These are phyloP conservation scores for Fagopyrum homotropicum DNA, from an alignment of 148 eudicot genomes.

Conservation along the genomic window DNA sequence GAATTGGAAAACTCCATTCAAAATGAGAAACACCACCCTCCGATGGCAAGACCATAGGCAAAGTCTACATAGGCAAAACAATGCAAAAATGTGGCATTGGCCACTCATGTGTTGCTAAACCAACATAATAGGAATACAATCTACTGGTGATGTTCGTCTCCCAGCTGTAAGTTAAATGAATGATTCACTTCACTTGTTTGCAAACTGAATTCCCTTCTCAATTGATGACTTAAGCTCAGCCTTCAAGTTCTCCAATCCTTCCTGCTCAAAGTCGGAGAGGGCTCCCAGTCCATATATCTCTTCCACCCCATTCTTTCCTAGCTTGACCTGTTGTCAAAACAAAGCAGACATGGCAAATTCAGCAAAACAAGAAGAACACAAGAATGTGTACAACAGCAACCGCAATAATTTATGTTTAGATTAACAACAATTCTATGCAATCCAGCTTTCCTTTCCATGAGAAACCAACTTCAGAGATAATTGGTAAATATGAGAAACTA, in stretches of 20 bases:
- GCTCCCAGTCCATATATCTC: conserved; percentile 67
- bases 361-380: neutral
- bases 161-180: neutral
- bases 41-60: neutral
- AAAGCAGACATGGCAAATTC: neutral
- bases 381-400: neutral
- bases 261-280: conserved; percentile 57
- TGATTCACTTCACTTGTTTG: conserved; percentile 28
- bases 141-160: neutral
- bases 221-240: conserved; percentile 71
- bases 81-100: conserved; percentile 8
- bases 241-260: conserved; percentile 56
- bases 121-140: neutral
- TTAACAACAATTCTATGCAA: too few relatives aligned
- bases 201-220: conserved; percentile 72
- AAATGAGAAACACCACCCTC: conserved; percentile 8
- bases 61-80: neutral
- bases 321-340: conserved; percentile 56
- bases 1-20: neutral
- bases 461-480: too few relatives aligned
- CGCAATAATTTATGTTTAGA: neutral
- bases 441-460: too few relatives aligned
- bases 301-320: conserved; percentile 93
- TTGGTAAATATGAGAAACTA: neutral
- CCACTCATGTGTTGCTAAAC: neutral